Evolutionary conservation across 2,329 filamentous ascomycete genomes (phyloP), one percentile per base, ranked within the genome.

Genomic region (Ophiostoma quercus): DNA sequence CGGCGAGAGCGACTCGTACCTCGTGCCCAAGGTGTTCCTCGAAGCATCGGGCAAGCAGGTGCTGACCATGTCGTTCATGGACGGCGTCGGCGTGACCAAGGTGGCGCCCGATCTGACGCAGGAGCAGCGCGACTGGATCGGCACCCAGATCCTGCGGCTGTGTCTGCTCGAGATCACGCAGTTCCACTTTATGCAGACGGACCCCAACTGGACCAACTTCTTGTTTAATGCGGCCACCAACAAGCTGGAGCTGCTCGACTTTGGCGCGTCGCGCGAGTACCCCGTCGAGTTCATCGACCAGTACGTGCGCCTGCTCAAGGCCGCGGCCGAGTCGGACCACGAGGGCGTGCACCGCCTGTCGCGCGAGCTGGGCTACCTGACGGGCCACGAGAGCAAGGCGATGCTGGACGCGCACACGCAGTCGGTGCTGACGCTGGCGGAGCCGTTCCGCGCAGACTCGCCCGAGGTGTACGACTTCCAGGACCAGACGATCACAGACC

Each of bases 161-260:
- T 98, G 93, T 77, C 85, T 98, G 54, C 90, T 94, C 71, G 95
- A 98, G 80, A 94, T 98, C 75, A 90, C 90, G 73, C 92, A 97
- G 79, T 98, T 97, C 86, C 89, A 85, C 72, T 98, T 96, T 82
- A 99, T 99, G 95, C 95, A 99, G 81, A 99, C 95, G 5, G 95
- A 99, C 77, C 95, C 95, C 57, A 99, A 99, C 83, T 99, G 95
- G 95, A 98, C 94, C 43, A 99, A 99, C 80, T 99, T 99, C 79
- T 84, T 98, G 25, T 99, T 92, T 83, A 95, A 98, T 75, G 82
- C 88, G 0, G 75, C 82, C 25, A 87, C 84, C 3, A 82, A 88
- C 75, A 90, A 88, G 76, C 88, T 99, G 16, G 94, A 97, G 79
- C 86, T 99, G 0, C 88, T 99, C 68, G 96, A 99, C 80, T 99